A percentile compares a stretch with the other conserved stretches of the same genome.
phyloP scores from a whole-genome alignment of 2,329 filamentous ascomycete species.

The Xylaria sp. region DNA sequence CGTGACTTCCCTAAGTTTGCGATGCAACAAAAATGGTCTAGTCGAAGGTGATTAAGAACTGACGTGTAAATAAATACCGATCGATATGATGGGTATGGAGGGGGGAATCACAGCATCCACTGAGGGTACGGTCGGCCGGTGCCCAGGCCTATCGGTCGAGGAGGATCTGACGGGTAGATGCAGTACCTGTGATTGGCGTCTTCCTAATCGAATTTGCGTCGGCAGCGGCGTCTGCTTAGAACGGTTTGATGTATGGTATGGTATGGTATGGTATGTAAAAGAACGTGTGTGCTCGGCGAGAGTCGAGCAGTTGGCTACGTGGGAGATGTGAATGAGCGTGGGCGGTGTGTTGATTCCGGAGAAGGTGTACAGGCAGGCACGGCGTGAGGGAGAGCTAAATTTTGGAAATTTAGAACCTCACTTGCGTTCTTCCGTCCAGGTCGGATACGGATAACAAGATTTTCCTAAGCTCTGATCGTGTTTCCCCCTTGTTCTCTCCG shows the following conservation, averaged over 20 bases:
- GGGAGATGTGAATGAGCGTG: background rate
- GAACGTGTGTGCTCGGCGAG: background rate
- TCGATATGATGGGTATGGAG: conserved; percentile 23
- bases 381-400: conserved; percentile 6
- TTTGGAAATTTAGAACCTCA: conserved; percentile 2
- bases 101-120: no score
- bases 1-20: background rate
- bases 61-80: conserved; percentile 16
- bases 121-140: background rate
- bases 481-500: conserved; percentile 7
- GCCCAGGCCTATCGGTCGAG: background rate
- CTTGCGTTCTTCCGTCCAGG: conserved; percentile 1
- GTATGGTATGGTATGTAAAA: background rate
- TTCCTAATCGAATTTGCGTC: background rate
- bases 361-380: conserved; percentile 18
- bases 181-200: background rate
- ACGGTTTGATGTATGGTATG: background rate
- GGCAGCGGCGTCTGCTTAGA: background rate
- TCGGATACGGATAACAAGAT: conserved; percentile 24
- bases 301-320: background rate
- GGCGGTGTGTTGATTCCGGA: background rate
- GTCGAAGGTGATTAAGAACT: background rate
- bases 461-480: conserved; percentile 9
- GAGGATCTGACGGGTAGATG: background rate
- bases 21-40: conserved; percentile 4